Conservation (phyloP, 306 rosid species). For the Biancaea sappan region DNA sequence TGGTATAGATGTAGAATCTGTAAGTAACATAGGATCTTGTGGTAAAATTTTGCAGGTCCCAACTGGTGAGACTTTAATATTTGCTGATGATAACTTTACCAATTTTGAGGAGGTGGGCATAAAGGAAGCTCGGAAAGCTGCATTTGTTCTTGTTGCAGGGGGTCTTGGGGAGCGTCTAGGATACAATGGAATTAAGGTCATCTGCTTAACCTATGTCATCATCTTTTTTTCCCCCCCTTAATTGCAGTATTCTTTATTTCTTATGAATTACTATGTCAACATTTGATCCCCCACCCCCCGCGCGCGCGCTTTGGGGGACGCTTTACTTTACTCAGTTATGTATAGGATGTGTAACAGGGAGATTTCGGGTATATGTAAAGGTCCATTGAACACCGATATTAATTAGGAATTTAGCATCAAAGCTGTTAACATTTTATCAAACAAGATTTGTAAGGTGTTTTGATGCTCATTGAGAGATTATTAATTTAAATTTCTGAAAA, state of each 20-base stretch:
- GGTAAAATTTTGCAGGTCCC: conserved; percentile 72
- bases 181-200: conserved; percentile 91
- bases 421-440: conserved; percentile 11
- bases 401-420: conserved; percentile 19
- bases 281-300: background rate
- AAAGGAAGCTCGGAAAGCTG: conserved; percentile 74
- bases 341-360: conserved; percentile 4
- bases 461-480: background rate
- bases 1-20: background rate
- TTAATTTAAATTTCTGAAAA: background rate
- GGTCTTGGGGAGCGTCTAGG: conserved; percentile 99
- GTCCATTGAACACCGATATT: background rate
- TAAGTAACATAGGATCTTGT: background rate
- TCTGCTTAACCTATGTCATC: background rate
- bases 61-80: conserved; percentile 68
- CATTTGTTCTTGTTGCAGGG: conserved; percentile 97
- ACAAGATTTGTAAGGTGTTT: background rate
- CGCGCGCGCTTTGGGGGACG: too few species aligned
- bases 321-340: background rate
- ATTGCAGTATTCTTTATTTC: background rate
- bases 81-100: conserved; percentile 71
- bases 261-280: background rate
- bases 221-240: too few species aligned
- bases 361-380: background rate
- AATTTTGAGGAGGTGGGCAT: conserved; percentile 86